phyloP scores from a whole-genome alignment of 257 asterid genomes.

The Ballota nigra region DNA sequence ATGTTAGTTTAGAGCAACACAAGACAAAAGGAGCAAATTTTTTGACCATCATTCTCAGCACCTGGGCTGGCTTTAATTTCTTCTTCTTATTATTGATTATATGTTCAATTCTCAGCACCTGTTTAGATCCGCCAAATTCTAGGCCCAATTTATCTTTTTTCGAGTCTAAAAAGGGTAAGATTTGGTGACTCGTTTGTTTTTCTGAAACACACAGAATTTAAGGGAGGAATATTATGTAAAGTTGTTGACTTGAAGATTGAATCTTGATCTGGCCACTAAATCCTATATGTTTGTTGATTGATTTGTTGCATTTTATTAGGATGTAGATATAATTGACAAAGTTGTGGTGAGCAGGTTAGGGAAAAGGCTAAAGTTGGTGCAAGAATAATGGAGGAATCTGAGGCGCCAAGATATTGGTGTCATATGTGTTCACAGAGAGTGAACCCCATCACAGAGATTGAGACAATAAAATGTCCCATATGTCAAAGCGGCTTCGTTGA shows the following conservation, averaged over 20 bases:
- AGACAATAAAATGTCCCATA: constrained; percentile 62
- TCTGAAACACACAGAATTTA: background rate
- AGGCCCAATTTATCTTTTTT: background rate
- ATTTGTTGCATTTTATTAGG: background rate
- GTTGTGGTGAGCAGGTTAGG: background rate
- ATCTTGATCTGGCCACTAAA: background rate
- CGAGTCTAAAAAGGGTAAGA: background rate
- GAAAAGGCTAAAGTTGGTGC: background rate
- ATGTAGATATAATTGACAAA: background rate
- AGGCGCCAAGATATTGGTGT: constrained; percentile 63
- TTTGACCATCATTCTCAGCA: too few species aligned
- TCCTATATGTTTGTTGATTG: background rate
- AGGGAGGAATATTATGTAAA: background rate
- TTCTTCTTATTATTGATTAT: background rate
- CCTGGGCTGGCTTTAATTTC: too few species aligned
- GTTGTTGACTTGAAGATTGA: too few species aligned
- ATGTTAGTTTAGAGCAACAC: background rate
- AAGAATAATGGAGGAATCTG: constrained; percentile 51
- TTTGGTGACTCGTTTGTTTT: background rate
- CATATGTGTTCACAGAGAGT: constrained; percentile 67
- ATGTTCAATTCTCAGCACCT: background rate
- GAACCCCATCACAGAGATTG: constrained; percentile 57
- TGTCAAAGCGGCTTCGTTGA: constrained; percentile 81
- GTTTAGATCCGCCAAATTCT: constrained; percentile 27
- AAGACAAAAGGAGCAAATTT: background rate